Evolutionary conservation across 2,329 filamentous ascomycete species (phyloP), one percentile per base, ranked within the genome.

Genomic region (Fusarium foetens): DNA sequence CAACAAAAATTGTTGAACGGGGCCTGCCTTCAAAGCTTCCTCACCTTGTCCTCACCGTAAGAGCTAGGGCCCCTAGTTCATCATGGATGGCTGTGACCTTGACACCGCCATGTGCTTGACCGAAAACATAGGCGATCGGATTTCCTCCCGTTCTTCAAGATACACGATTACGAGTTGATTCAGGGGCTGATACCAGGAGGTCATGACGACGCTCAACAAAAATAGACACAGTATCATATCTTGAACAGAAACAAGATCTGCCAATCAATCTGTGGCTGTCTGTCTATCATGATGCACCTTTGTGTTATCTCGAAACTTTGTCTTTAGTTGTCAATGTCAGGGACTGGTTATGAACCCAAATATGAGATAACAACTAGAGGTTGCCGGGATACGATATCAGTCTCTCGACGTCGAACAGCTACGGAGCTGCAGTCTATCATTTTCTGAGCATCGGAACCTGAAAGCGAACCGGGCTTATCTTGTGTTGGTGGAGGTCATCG

Each of bases 1-100:
- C 48, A 58, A 55, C 59, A 52, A 58, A 71, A 72, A 64, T 41
- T 73, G 74, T 76, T 76, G 74, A 76, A 75, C 70, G 53, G 52
- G 60, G 52, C 45, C 45, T 55, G 29, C 35, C 46, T 66, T 49
- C 57, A 55, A 53, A 57, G 42, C 67, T 71, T 62, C 46, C 69
- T 73, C 70, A 73, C 70, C 70, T 73, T 68, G 66, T 52, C 36
- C 66, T 73, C 70, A 73, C 70, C 70, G 70, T 61, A 59, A 46
- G 35, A 43, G 48, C 43, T 36, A 67, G 70, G 68, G 25, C 51
- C 58, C 39, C 27, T 58, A 70, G 63, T 66, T 66, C 39, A 41
- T 38, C 39, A 48, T 42, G 60, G 48, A 39, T 51, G 43, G 53
- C 53, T 35, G 39, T 48, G 53, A 35, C 19, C 29, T 27, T 35